phyloP scores from a whole-genome alignment of 2,329 filamentous ascomycete species.

The Xylariomycetidae sp. region DNA sequence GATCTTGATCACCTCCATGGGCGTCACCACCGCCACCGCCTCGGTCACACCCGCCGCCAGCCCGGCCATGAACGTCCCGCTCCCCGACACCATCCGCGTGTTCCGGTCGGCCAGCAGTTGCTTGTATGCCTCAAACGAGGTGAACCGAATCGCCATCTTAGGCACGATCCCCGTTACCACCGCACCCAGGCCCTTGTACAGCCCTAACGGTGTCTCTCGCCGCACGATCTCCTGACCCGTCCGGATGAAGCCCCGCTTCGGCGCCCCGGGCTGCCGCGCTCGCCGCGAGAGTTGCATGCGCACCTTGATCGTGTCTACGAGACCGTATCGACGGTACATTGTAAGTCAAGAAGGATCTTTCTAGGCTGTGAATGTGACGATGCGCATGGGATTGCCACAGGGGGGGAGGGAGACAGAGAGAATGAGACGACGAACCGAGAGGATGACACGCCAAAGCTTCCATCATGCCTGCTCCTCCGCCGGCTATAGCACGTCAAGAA shows the following conservation, averaged over 20 bases:
- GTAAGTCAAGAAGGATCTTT: too few relatives aligned
- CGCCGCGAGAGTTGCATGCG: conserved; percentile 96
- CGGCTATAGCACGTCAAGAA: too few relatives aligned
- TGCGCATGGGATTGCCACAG: conserved; percentile 3
- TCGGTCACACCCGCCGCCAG: conserved; percentile 92
- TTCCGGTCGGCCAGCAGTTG: conserved; percentile 66
- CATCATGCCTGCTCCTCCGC: conserved; percentile 98
- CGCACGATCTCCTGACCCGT: conserved; percentile 84
- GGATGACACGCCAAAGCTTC: conserved; percentile 95
- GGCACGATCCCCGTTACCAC: conserved; percentile 94
- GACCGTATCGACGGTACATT: too few relatives aligned
- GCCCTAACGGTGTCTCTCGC: conserved; percentile 83
- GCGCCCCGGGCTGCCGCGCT: conserved; percentile 75
- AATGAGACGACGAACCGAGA: conserved; percentile 56
- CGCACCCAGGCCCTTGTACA: conserved; percentile 98
- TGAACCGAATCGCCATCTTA: conserved; percentile 99
- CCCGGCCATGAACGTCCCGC: conserved; percentile 67
- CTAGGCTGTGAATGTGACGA: too few relatives aligned
- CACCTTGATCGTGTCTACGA: conserved; percentile 89
- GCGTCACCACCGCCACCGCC: conserved; percentile 92
- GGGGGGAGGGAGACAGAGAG: conserved; percentile 4
- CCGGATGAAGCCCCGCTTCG: conserved; percentile 79
- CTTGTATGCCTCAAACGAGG: conserved; percentile 95
- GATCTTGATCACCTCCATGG: conserved; percentile 99
- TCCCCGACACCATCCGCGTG: conserved; percentile 64